phyloP scores from a whole-genome alignment of 306 rosid genomes.

The Fagus crenata region DNA sequence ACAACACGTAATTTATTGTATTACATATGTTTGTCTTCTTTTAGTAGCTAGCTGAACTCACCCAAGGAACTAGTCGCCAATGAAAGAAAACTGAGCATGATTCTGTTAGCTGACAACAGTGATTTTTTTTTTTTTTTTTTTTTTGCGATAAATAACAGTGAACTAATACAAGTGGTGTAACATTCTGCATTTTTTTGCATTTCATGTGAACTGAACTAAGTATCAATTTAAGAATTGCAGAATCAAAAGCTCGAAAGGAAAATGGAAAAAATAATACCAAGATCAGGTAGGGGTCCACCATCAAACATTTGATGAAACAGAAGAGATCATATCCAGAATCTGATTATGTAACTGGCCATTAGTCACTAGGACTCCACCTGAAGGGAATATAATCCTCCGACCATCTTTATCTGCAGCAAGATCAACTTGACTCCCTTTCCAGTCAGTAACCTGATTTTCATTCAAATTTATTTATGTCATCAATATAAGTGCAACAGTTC shows the following conservation, averaged over 20 bases:
- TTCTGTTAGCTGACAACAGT: neutral
- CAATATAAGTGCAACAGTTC: neutral
- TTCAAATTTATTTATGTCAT: neutral
- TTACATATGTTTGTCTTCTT: neutral
- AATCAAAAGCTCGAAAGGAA: neutral
- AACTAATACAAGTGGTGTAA: neutral
- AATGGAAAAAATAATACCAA: neutral
- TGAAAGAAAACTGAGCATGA: neutral
- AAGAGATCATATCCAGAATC: slow-evolving; percentile 55
- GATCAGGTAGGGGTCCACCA: neutral
- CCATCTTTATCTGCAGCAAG: slow-evolving; percentile 66
- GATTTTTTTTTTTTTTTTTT: neutral
- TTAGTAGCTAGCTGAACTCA: neutral
- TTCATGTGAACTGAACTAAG: neutral
- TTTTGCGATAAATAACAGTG: neutral
- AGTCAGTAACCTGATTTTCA: slow-evolving; percentile 64
- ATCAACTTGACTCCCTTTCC: slow-evolving; percentile 71
- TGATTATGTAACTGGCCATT: slow-evolving; percentile 57
- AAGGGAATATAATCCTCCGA: slow-evolving; percentile 64
- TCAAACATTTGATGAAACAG: slow-evolving; percentile 32
- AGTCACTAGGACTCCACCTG: slow-evolving; percentile 69
- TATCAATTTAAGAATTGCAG: slow-evolving; percentile 1
- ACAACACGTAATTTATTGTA: neutral
- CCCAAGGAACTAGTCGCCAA: neutral
- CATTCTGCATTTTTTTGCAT: neutral